Conservation (phyloP, 1,284 basidiomycete genomes). For the Hemileia vastatrix region DNA sequence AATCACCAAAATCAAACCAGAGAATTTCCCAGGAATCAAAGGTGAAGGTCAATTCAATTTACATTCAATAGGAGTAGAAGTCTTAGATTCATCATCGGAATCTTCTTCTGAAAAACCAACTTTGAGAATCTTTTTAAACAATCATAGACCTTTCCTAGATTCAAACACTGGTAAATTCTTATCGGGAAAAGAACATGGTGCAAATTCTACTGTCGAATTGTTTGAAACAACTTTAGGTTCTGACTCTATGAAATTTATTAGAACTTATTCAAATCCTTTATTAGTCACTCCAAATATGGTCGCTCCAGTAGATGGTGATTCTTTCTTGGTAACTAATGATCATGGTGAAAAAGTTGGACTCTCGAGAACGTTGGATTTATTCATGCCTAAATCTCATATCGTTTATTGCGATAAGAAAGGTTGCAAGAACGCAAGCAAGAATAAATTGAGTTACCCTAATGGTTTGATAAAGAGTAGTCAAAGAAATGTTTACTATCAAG, state of each 20-base stretch:
- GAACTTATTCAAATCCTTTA: constrained; percentile 28
- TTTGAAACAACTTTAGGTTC: constrained; percentile 33
- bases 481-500: too few species aligned
- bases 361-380: constrained; percentile 10
- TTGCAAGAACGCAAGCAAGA: constrained; percentile 31
- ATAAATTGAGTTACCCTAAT: too few species aligned
- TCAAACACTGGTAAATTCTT: too few species aligned
- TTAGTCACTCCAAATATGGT: constrained; percentile 37
- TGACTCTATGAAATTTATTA: constrained; percentile 28
- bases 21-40: constrained; percentile 21
- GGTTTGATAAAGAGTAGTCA: too few species aligned
- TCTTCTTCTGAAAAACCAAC: too few species aligned
- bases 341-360: constrained; percentile 29
- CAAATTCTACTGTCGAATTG: constrained; percentile 36
- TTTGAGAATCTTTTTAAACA: too few species aligned
- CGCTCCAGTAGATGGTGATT: constrained; percentile 31
- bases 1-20: constrained; percentile 29
- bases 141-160: too few species aligned
- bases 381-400: constrained; percentile 6
- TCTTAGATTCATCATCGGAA: too few species aligned
- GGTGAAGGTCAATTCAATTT: constrained; percentile 27
- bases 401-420: constrained; percentile 32
- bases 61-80: too few species aligned
- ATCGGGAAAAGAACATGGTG: constrained; percentile 25
- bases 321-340: constrained; percentile 37